A percentile compares a stretch with the other conserved stretches of the same genome.
Evolutionary conservation across 1,284 basidiomycete species (phyloP).

Genomic region (Volvariella volvacea): DNA sequence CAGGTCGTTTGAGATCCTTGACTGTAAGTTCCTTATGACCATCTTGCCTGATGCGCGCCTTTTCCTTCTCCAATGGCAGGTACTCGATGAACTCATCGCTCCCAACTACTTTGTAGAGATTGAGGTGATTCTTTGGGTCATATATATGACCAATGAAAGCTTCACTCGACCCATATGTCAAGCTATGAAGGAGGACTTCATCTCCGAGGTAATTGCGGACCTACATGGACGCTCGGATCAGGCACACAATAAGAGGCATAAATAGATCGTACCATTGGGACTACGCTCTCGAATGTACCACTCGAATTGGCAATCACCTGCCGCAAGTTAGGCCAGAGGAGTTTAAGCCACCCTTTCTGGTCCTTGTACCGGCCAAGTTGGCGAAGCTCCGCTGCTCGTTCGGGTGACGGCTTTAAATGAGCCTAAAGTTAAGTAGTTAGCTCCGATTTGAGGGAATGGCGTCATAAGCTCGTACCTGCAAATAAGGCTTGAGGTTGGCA

Average conservation of each 20-base stretch:
- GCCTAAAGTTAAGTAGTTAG: constrained; percentile 2
- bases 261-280: constrained; percentile 4
- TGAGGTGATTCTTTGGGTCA: constrained; percentile 7
- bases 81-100: constrained; percentile 10
- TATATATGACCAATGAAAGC: constrained; percentile 7
- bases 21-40: constrained; percentile 5
- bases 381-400: constrained; percentile 8
- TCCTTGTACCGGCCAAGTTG: constrained; percentile 4
- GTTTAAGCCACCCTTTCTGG: constrained; percentile 7
- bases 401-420: constrained; percentile 7
- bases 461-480: constrained; percentile 7
- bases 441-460: no score
- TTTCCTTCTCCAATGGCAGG: constrained; percentile 5
- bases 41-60: not conserved
- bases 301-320: constrained; percentile 8
- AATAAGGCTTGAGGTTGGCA: constrained; percentile 4
- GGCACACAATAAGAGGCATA: not conserved
- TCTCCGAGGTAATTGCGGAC: constrained; percentile 8
- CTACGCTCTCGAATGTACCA: constrained; percentile 8
- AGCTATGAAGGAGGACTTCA: not conserved
- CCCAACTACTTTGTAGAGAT: constrained; percentile 9
- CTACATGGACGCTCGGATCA: not conserved
- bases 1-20: not conserved
- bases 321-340: constrained; percentile 8
- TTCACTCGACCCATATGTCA: constrained; percentile 7